Evolutionary conservation across 108 stramenopile species (phyloP), one percentile per base, ranked within the genome.

Genomic region (Parietichytrium sp.): DNA sequence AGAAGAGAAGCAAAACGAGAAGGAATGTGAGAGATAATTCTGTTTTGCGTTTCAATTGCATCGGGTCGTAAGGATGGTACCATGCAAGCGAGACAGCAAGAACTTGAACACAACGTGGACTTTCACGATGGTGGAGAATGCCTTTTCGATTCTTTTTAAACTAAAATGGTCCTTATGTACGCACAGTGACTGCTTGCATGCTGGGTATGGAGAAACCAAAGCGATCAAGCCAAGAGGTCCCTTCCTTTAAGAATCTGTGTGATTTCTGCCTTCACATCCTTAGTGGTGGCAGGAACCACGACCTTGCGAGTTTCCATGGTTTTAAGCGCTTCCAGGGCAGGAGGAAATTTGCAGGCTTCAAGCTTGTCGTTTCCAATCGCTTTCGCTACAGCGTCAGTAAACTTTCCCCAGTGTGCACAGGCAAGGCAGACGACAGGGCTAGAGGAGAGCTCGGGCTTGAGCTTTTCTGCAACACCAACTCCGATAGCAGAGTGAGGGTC

Each of bases 401-500:
- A 98, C 84, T 98, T 98, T 52, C 92, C 98, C 80, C 93, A 92
- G 86, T 97, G 96, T 2, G 98, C 98, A n/a, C 96, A 97, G 10
- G 98, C 98, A 23, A 98, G 87, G 52, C 89, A 90, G 49, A 98
- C 95, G 80, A 86, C 86, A 7, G 78, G 78, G 36, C 90, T 93
- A 31, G 90, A 79, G 15, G 52, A 55, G 81, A 87, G 81, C 36
- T 88, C 89, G 54, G 88, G 83, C 29, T 90, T 86, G 26, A 90
- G 54, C 79, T 93, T 90, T 78, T 93, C 90, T 42, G 93, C 92
- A 33, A 94, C 96, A 47, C 84, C 89, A 13, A 95, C 98, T 77
- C 96, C 98, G 16, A 96, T 93, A 48, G 97, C 96, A 30, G 91
- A 82, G 81, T 99, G 98, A n/a, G 98, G 98, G 82, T 96, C 97